phyloP scores from a whole-genome alignment of 371 early-diverging fungal genomes.

The Mucor racemosus region DNA sequence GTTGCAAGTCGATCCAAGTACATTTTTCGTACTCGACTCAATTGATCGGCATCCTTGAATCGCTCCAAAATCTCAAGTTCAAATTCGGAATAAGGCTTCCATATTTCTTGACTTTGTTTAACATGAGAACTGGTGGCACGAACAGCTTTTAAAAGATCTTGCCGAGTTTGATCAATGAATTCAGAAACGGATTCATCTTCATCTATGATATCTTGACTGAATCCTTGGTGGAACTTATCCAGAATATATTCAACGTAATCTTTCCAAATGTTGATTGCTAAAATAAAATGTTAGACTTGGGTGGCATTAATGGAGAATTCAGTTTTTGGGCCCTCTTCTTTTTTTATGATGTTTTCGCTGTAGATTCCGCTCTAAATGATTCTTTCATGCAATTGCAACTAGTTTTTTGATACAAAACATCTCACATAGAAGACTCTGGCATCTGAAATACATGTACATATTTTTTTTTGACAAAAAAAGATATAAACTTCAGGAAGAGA shows the following conservation, averaged over 20 bases:
- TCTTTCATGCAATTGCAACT: too few relatives aligned
- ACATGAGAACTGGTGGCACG: constrained; percentile 55
- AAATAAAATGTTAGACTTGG: too few relatives aligned
- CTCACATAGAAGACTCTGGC: too few relatives aligned
- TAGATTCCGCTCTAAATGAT: too few relatives aligned
- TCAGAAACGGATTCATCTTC: constrained; percentile 22
- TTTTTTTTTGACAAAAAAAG: too few relatives aligned
- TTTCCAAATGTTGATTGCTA: constrained; percentile 66
- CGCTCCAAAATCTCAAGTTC: constrained; percentile 36
- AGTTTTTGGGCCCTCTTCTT: too few relatives aligned
- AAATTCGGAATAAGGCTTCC: constrained; percentile 61
- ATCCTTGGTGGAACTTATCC: constrained; percentile 31
- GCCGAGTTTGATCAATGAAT: constrained; percentile 40
- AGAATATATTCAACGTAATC: constrained; percentile 54
- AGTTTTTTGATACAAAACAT: too few relatives aligned
- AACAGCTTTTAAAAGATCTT: constrained; percentile 44
- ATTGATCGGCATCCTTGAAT: constrained; percentile 21
- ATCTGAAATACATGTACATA: too few relatives aligned
- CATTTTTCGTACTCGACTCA: constrained; percentile 12
- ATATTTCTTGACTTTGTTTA: constrained; percentile 60
- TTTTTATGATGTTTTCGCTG: too few relatives aligned
- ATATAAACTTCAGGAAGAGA: too few relatives aligned
- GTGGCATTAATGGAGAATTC: too few relatives aligned
- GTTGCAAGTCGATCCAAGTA: constrained; percentile 47
- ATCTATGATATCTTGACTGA: constrained; percentile 34